Percentiles rank a stretch among this genome's conserved stretches.
phyloP scores from a whole-genome alignment of 1,139 yeast species.

The Scheffersomyces insectosa region DNA sequence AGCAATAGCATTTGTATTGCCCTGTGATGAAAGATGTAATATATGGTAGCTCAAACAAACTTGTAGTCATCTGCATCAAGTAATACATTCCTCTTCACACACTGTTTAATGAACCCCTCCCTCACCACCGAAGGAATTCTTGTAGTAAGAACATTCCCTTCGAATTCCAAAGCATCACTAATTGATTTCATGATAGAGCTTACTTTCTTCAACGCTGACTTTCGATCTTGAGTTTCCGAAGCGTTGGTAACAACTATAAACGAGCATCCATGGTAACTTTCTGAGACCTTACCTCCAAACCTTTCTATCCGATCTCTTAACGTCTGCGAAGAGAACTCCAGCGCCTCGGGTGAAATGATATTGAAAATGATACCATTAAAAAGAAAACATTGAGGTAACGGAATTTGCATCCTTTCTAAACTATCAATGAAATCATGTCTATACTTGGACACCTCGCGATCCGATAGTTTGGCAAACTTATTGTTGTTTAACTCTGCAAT shows the following conservation, averaged over 20 bases:
- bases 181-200: constrained; percentile 19
- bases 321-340: constrained; percentile 2
- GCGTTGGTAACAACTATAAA: constrained; percentile 23
- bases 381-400: constrained; percentile 20
- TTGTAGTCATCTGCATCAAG: constrained; percentile 50
- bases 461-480: constrained; percentile 8
- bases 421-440: constrained; percentile 8
- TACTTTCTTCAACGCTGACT: constrained; percentile 7
- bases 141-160: constrained; percentile 14
- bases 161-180: constrained; percentile 19
- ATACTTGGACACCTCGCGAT: constrained; percentile 7
- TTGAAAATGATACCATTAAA: constrained; percentile 24
- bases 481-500: constrained; percentile 1
- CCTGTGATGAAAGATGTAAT: too few species aligned
- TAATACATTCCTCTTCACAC: constrained; percentile 37
- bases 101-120: constrained; percentile 40
- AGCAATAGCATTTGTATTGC: too few species aligned
- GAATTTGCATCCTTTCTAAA: constrained; percentile 11
- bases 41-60: constrained; percentile 7
- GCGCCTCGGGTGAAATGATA: constrained; percentile 13
- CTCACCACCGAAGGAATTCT: constrained; percentile 51
- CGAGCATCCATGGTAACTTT: constrained; percentile 18
- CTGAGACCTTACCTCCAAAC: constrained; percentile 32
- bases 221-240: constrained; percentile 7
- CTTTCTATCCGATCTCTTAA: constrained; percentile 25